Percentiles rank a stretch among this genome's conserved stretches.
Conservation (phyloP, 1,284 basidiomycete species). For the Anthracocystis setariae region DNA sequence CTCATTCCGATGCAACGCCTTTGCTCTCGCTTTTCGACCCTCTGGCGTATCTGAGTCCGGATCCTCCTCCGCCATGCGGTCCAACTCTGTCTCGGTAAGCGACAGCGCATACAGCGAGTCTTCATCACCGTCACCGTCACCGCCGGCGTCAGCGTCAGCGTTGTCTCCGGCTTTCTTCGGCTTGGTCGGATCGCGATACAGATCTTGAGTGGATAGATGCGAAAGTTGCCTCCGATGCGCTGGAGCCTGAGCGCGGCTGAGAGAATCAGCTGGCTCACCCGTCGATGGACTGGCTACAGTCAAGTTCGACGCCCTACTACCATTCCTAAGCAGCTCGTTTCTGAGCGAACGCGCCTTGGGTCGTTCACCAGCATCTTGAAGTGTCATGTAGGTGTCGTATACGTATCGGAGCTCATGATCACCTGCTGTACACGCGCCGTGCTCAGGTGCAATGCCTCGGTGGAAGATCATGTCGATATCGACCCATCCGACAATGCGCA, state of each 20-base stretch:
- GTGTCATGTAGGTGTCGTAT: conserved; percentile 51
- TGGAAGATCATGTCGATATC: conserved; percentile 58
- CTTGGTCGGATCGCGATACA: conserved; percentile 3
- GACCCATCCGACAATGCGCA: conserved; percentile 50
- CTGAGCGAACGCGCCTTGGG: conserved; percentile 30
- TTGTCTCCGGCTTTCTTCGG: conserved; percentile 26
- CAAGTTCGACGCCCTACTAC: conserved; percentile 6
- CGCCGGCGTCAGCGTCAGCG: conserved; percentile 11
- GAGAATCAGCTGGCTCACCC: neutral
- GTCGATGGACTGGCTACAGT: conserved; percentile 1
- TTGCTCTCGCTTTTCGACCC: conserved; percentile 31
- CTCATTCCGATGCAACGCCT: conserved; percentile 55
- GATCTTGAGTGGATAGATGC: conserved; percentile 8
- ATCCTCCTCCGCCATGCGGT: conserved; percentile 26
- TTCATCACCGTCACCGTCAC: conserved; percentile 11
- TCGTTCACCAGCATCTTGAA: conserved; percentile 52
- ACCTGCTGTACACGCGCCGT: conserved; percentile 46
- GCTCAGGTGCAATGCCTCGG: conserved; percentile 53
- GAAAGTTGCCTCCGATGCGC: conserved; percentile 20
- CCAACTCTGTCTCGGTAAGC: conserved; percentile 37
- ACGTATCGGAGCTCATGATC: conserved; percentile 59
- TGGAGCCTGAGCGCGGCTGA: conserved; percentile 1
- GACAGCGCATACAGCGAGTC: conserved; percentile 42
- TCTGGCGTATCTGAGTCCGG: conserved; percentile 42
- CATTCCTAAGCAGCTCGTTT: conserved; percentile 8